A percentile compares a stretch with the other conserved stretches of the same genome.
phyloP scores from a whole-genome alignment of 768 basidiomycete genomes.

The Daedaleopsis sinensis region DNA sequence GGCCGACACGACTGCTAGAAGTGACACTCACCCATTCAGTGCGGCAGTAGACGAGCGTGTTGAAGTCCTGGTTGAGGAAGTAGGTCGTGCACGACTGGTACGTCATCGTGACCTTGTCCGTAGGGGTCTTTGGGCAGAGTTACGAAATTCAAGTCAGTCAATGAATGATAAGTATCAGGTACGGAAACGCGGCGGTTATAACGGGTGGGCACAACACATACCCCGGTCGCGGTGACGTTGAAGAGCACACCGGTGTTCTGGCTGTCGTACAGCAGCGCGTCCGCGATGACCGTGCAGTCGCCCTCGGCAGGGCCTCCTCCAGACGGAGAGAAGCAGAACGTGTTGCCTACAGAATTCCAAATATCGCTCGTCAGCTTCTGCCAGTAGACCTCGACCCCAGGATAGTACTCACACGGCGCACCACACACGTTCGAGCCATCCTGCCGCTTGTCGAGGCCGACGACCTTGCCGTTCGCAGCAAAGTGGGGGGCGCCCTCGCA shows the following conservation, averaged over 20 bases:
- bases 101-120: conserved; percentile 43
- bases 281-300: conserved; percentile 52
- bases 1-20: not conserved
- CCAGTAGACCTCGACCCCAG: not conserved
- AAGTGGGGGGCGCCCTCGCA: conserved; percentile 30
- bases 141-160: too few species aligned
- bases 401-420: conserved; percentile 36
- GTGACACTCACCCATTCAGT: conserved; percentile 43
- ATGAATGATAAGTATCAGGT: too few species aligned
- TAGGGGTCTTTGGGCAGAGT: conserved; percentile 22
- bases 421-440: conserved; percentile 42
- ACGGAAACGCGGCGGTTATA: not conserved
- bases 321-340: conserved; percentile 48
- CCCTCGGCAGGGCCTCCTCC: conserved; percentile 52
- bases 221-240: conserved; percentile 8
- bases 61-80: conserved; percentile 50
- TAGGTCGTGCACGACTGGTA: conserved; percentile 48
- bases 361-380: not conserved
- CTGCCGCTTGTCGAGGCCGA: conserved; percentile 31
- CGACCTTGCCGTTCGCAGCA: conserved; percentile 6
- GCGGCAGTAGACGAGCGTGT: conserved; percentile 44
- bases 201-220: not conserved
- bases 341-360: conserved; percentile 24
- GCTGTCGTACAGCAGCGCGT: conserved; percentile 48
- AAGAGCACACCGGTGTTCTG: conserved; percentile 43